Conservation (phyloP, 768 basidiomycete genomes). For the Albatrellus ellisii region DNA sequence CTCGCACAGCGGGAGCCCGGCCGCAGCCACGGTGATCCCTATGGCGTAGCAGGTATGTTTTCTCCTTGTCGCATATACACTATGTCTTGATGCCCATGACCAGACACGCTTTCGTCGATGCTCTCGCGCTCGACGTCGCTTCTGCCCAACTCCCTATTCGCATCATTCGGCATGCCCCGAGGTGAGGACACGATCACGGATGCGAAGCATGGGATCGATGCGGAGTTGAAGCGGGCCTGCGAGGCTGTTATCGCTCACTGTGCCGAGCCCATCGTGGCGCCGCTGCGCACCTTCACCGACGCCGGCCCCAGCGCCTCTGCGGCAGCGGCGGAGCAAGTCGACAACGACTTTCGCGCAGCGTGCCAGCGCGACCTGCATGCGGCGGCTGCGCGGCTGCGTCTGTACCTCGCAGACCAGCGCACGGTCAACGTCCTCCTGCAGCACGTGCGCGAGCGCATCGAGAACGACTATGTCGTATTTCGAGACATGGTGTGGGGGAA, state of each 20-base stretch:
- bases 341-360: slow-evolving; percentile 39
- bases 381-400: slow-evolving; percentile 41
- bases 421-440: slow-evolving; percentile 69
- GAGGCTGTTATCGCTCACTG: slow-evolving; percentile 68
- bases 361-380: slow-evolving; percentile 43
- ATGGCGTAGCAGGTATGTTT: slow-evolving; percentile 46
- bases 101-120: slow-evolving; percentile 47
- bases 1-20: slow-evolving; percentile 34
- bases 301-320: slow-evolving; percentile 15
- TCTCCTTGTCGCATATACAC: slow-evolving; percentile 2
- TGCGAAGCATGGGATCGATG: slow-evolving; percentile 73
- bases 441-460: slow-evolving; percentile 63
- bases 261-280: slow-evolving; percentile 39
- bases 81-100: not conserved
- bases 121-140: slow-evolving; percentile 46
- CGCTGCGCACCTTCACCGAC: slow-evolving; percentile 53
- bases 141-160: slow-evolving; percentile 56
- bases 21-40: slow-evolving; percentile 29
- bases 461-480: slow-evolving; percentile 65
- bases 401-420: slow-evolving; percentile 73
- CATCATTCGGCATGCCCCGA: slow-evolving; percentile 52
- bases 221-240: slow-evolving; percentile 72
- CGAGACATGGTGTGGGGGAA: slow-evolving; percentile 44
- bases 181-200: slow-evolving; percentile 48
- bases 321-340: slow-evolving; percentile 27